Evolutionary conservation across 2,329 filamentous ascomycete species (phyloP).

Genomic region (Sporothrix humicola): DNA sequence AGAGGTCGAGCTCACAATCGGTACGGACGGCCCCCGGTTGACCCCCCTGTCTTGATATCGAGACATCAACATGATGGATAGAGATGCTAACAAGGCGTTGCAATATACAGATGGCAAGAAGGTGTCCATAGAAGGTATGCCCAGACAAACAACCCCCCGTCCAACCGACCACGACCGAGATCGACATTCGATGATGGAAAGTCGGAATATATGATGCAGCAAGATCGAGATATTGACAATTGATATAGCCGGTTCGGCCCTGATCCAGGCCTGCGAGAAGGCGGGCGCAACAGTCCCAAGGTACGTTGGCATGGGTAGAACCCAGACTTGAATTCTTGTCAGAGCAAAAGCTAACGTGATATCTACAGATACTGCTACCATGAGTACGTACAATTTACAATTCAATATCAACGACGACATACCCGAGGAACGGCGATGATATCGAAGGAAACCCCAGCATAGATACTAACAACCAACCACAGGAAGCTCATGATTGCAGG

Average conservation of each 20-base stretch:
- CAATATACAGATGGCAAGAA: conserved; percentile 86
- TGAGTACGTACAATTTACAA: conserved; percentile 61
- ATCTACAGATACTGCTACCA: conserved; percentile 89
- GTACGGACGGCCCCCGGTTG: conserved; percentile 54
- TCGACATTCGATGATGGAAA: not conserved
- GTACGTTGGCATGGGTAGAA: conserved; percentile 52
- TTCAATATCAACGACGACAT: conserved; percentile 1
- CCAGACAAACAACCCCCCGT: not conserved
- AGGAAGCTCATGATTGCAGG: conserved; percentile 98
- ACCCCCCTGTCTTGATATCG: conserved; percentile 6
- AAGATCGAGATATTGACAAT: conserved; percentile 30
- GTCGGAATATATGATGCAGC: not conserved
- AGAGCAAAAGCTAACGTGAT: conserved; percentile 43
- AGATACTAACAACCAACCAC: conserved; percentile 50
- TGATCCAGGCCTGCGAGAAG: conserved; percentile 99
- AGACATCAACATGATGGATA: conserved; percentile 7
- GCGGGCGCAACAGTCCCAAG: conserved; percentile 87
- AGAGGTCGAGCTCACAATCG: conserved; percentile 96
- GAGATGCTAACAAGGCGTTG: conserved; percentile 32
- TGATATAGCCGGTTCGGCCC: conserved; percentile 81
- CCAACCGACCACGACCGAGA: not conserved
- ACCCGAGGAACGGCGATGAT: not conserved
- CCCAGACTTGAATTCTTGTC: not conserved
- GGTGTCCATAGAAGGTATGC: conserved; percentile 91
- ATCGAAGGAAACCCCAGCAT: conserved; percentile 48